Base-by-base conservation (phyloP, 345 rosid species). In the Theobroma cacao region DNA sequence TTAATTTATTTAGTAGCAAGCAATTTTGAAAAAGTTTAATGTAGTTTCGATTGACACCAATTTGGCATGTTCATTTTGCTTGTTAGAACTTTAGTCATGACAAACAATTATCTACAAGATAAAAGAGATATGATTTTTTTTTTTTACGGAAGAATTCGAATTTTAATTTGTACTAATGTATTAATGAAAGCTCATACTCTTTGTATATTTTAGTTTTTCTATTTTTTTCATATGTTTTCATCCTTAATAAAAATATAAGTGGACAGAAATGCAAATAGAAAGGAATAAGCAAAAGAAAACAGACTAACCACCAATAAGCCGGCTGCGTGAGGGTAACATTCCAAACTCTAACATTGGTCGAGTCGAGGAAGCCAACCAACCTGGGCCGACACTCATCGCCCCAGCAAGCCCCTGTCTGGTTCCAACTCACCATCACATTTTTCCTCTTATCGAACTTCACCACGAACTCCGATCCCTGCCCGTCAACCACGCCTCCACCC, bases 341-440 rank as follows among this genome's bases (percentile, higher is more conserved):
- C 95, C 91, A 92, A 83, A 94, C 84, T 14, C 75, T 75, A 55
- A 90, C 97, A 68, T 92, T 90, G 3, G 26, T 85, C 59, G 91
- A 96, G 45, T 86, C 88, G 2, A 92, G 78, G 83, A 96, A 96
- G 2, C 98, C 98, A 45, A 94, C 89, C 45, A 94, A 78, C 38
- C 95, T 83, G 0, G 97, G 99, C 78, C 99, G 81, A 28, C 95
- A 90, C 87, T 94, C 97, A 73, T 94, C 98, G 7, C 97, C 99
- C 47, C 75, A 78, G 77, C 99, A 96, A 76, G 90, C 92, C 20
- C 98, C 97, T 0, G 95, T 96, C 30, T 74, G 58, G 59, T 94
- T 94, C 98, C 98, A 96, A 78, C 98, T 96, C 82, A 94, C 95
- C 98, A 91, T 96, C 82, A 94, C 92, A 82, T 94, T 94, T 88